Percentiles rank a stretch among this genome's conserved stretches.
Evolutionary conservation across 345 rosid genomes (phyloP).

Genomic region (Toxicodendron radicans): DNA sequence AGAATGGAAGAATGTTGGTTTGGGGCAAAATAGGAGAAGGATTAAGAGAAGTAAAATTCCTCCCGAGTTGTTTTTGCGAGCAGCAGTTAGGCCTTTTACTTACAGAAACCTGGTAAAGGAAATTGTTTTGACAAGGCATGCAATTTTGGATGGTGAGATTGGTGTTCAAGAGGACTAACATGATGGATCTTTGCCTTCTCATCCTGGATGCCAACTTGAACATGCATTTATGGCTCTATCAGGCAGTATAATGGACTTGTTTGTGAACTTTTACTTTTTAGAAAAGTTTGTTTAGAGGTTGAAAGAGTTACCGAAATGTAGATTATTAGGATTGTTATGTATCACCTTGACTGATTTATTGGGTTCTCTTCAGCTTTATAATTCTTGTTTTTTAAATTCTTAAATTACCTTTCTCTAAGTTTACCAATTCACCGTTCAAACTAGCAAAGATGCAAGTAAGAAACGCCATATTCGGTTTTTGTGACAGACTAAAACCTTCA

Average conservation of each 20-base stretch:
- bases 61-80: slow-evolving; percentile 74
- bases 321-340: neutral
- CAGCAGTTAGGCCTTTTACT: slow-evolving; percentile 85
- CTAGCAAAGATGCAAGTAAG: no score
- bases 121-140: slow-evolving; percentile 92
- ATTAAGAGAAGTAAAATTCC: slow-evolving; percentile 77
- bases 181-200: no score
- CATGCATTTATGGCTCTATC: neutral
- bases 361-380: neutral
- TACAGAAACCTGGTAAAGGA: slow-evolving; percentile 94
- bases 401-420: no score
- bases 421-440: no score
- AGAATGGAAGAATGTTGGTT: slow-evolving; percentile 76
- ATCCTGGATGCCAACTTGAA: neutral
- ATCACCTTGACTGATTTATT: neutral
- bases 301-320: neutral
- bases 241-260: neutral
- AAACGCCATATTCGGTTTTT: no score
- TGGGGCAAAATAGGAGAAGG: slow-evolving; percentile 78
- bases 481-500: no score
- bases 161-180: slow-evolving; percentile 21
- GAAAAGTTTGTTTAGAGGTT: neutral
- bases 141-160: slow-evolving; percentile 85
- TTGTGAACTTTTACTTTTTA: neutral
- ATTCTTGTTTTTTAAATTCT: no score